These are phyloP conservation scores for Globisporangium spinosum DNA, from an alignment of 352 stramenopile species.

Conservation along the genomic window DNA sequence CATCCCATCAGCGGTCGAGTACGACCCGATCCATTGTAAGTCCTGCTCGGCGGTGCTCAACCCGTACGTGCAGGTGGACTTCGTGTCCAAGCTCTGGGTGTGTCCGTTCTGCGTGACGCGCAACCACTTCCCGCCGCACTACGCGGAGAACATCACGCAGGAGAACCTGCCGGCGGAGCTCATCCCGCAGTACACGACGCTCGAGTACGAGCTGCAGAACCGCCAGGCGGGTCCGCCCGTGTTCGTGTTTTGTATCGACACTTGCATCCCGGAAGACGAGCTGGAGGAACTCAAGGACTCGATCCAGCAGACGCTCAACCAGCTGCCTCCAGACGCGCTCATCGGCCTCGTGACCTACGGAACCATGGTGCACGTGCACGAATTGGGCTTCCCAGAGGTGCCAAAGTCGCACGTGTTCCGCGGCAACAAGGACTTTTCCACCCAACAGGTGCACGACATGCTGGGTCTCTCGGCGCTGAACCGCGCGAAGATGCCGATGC, in stretches of 20 bases:
- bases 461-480: constrained; percentile 86
- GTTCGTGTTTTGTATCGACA: constrained; percentile 99
- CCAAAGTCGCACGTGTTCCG: constrained; percentile 98
- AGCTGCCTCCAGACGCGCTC: constrained; percentile 95
- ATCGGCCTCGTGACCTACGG: constrained; percentile 99
- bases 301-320: constrained; percentile 97
- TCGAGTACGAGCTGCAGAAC: constrained; percentile 98
- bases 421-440: constrained; percentile 97
- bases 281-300: constrained; percentile 98
- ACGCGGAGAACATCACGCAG: constrained; percentile 96
- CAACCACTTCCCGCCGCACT: constrained; percentile 97
- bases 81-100: constrained; percentile 98
- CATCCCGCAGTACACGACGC: constrained; percentile 98
- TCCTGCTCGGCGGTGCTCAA: constrained; percentile 97
- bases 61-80: constrained; percentile 98
- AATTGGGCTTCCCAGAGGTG: constrained; percentile 95
- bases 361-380: constrained; percentile 99
- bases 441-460: constrained; percentile 95
- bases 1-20: constrained; percentile 92
- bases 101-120: constrained; percentile 98
- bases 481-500: constrained; percentile 44
- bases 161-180: constrained; percentile 98
- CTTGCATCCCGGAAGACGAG: constrained; percentile 95
- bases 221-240: constrained; percentile 92
- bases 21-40: constrained; percentile 99